phyloP scores from a whole-genome alignment of 768 basidiomycete species.

The Clavaria fumosa region DNA sequence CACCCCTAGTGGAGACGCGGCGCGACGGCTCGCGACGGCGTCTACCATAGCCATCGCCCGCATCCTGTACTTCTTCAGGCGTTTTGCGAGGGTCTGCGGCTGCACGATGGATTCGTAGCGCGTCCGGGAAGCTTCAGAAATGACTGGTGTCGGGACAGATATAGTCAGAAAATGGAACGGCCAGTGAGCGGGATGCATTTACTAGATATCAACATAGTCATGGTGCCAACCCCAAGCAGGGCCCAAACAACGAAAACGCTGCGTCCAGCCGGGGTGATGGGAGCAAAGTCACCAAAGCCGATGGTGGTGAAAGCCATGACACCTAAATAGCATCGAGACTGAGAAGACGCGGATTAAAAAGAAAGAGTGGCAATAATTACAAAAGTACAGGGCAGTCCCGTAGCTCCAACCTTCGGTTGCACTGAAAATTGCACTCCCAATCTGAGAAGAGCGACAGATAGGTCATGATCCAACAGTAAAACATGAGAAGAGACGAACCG shows the following conservation, averaged over 20 bases:
- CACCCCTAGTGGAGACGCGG: background rate
- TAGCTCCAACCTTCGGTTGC: slow-evolving; percentile 57
- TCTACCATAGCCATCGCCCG: background rate
- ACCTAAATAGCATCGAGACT: slow-evolving; percentile 31
- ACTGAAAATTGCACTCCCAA: slow-evolving; percentile 55
- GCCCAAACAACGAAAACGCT: slow-evolving; percentile 72
- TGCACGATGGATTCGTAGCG: slow-evolving; percentile 46
- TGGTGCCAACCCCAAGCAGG: slow-evolving; percentile 54
- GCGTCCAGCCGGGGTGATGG: slow-evolving; percentile 50
- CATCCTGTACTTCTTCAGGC: slow-evolving; percentile 28
- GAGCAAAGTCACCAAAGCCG: slow-evolving; percentile 58
- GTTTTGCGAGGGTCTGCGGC: slow-evolving; percentile 27
- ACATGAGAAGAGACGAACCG: slow-evolving; percentile 23
- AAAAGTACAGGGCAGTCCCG: slow-evolving; percentile 55
- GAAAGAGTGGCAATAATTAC: slow-evolving; percentile 22
- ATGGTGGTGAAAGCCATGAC: slow-evolving; percentile 62
- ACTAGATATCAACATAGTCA: slow-evolving; percentile 67
- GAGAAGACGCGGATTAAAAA: background rate
- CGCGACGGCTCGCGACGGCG: background rate
- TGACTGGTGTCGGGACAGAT: slow-evolving; percentile 22
- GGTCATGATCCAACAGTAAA: background rate
- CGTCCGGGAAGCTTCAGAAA: slow-evolving; percentile 50
- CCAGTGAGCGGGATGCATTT: slow-evolving; percentile 10
- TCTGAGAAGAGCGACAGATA: slow-evolving; percentile 19
- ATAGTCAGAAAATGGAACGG: background rate